Evolutionary conservation across 352 stramenopile species (phyloP), one percentile per base, ranked within the genome.

Genomic region (Phytophthora europaea): DNA sequence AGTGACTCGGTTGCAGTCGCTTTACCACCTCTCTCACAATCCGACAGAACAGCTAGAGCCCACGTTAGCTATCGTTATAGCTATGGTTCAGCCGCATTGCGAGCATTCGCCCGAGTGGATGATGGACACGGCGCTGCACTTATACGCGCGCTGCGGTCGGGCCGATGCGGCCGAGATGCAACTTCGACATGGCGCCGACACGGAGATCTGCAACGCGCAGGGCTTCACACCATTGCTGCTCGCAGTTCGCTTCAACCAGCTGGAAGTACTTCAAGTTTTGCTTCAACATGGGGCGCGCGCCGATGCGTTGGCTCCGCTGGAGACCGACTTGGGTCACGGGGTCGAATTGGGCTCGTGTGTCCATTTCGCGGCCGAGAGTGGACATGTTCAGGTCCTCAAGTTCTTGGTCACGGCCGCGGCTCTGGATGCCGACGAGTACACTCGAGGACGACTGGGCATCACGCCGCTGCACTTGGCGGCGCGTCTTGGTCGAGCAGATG

Each of bases 91-190:
- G 57, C 15, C 20, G 22, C 56, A 56, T 20, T 57, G 53, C 22
- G 40, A 54, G 18, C 61, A 52, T 28, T 58, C 52, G 4, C 10
- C 50, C 20, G 50, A 78, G 67, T 61, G 45, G 45, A 53, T 57
- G 33, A 75, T 75, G 61, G 78, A 81, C 67, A 85, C 70, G 2
- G 76, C 76, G 23, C 68, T 88, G 52, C 81, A 88, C 40, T 50
- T 82, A 6, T 80, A 82, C 16, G 67, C 79, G n/a, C 63, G 60
- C 2, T 73, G 69, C 33, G 81, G 81, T 45, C 72, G 66, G 12
- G 64, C 57, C 0, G 61, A 70, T 18, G 75, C 81, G 4, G 71
- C 75, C 9, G 54, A 51, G 26, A 71, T 67, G 4, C 69, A 87
- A 18, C 67, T 88, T n/a, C 59, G 58, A 13, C 67, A 78, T 13